phyloP scores from a whole-genome alignment of 768 basidiomycete genomes.

The Amanita jacksonii region DNA sequence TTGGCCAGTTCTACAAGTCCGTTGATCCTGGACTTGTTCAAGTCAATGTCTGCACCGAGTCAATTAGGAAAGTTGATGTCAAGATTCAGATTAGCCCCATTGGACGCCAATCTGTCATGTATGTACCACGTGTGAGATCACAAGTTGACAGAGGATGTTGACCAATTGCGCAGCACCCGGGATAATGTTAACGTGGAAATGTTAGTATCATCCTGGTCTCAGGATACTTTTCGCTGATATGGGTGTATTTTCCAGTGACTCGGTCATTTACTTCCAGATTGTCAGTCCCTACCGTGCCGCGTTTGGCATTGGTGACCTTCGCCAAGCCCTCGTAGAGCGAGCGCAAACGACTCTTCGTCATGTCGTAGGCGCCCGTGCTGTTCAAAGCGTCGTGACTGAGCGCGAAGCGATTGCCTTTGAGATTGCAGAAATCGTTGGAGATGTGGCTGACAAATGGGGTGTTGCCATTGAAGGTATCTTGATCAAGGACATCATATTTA shows the following conservation, averaged over 20 bases:
- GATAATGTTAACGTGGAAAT: conserved; percentile 96
- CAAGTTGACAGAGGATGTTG: neutral
- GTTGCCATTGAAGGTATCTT: conserved; percentile 94
- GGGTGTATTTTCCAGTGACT: conserved; percentile 46
- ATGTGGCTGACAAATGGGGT: conserved; percentile 93
- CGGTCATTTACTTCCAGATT: conserved; percentile 90
- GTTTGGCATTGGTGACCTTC: conserved; percentile 87
- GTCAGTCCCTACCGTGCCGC: conserved; percentile 87
- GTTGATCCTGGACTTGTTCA: conserved; percentile 89
- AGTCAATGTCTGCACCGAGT: conserved; percentile 92
- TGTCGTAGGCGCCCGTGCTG: conserved; percentile 88
- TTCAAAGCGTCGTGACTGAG: conserved; percentile 95
- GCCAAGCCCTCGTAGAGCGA: conserved; percentile 74
- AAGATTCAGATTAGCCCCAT: conserved; percentile 92
- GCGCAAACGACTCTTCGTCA: conserved; percentile 95
- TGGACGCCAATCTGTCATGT: conserved; percentile 82
- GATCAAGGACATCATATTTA: conserved; percentile 93
- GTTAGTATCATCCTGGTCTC: conserved; percentile 31
- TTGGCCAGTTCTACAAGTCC: conserved; percentile 94
- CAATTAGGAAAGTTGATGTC: conserved; percentile 80
- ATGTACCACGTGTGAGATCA: conserved; percentile 10
- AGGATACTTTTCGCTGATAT: conserved; percentile 6
- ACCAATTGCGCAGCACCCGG: conserved; percentile 45
- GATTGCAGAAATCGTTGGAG: conserved; percentile 92
- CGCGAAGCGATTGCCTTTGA: conserved; percentile 95